These are phyloP conservation scores for Stentor coeruleus DNA, from an alignment of 73 alveolate species.

Conservation along the genomic window DNA sequence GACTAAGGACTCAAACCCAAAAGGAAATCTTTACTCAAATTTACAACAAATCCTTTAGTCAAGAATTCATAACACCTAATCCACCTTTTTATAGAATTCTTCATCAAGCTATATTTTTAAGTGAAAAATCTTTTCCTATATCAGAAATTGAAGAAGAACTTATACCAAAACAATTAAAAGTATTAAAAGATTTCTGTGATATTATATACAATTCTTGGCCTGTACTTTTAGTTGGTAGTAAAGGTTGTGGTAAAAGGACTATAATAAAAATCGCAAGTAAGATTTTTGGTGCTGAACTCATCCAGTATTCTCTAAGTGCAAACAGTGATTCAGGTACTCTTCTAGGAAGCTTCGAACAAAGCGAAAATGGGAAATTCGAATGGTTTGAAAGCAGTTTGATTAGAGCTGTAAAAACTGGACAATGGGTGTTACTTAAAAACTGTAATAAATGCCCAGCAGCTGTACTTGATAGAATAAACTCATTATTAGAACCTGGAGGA, in stretches of 20 bases:
- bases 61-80: not conserved
- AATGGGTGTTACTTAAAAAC: constrained; percentile 83
- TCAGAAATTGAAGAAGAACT: not conserved
- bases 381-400: constrained; percentile 90
- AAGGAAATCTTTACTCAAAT: not conserved
- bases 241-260: constrained; percentile 63
- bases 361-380: constrained; percentile 55
- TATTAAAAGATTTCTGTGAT: not conserved
- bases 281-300: constrained; percentile 30
- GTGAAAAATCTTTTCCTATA: not conserved
- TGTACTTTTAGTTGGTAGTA: constrained; percentile 65
- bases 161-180: constrained; percentile 1
- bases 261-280: constrained; percentile 55
- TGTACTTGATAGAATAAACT: constrained; percentile 89
- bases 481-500: constrained; percentile 88
- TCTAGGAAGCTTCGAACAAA: constrained; percentile 94
- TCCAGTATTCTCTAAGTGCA: constrained; percentile 68
- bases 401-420: constrained; percentile 80
- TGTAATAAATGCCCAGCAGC: constrained; percentile 87
- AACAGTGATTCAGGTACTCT: constrained; percentile 88
- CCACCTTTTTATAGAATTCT: no score
- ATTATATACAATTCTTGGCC: constrained; percentile 36
- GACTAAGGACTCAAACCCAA: not conserved
- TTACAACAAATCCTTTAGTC: not conserved
- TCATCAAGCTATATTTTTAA: not conserved